Percentiles rank a stretch among this genome's conserved stretches.
These are phyloP conservation scores for Aureoboletus auriporus DNA, from an alignment of 768 basidiomycete species.

Conservation along the genomic window DNA sequence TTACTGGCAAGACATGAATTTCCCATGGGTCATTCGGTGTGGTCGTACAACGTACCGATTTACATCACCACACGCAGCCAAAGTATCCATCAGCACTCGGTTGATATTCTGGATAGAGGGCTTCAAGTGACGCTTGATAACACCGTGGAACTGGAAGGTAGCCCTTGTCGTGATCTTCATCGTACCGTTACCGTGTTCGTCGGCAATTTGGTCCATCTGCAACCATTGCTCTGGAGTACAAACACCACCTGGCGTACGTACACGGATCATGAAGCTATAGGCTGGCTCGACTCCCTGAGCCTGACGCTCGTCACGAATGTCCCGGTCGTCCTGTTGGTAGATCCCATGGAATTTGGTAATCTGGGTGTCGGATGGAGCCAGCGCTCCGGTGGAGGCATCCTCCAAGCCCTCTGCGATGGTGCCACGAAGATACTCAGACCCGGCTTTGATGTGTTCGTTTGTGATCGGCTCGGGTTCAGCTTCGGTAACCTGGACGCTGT, in stretches of 20 bases:
- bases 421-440: slow-evolving; percentile 88
- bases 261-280: slow-evolving; percentile 98
- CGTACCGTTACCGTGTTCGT: slow-evolving; percentile 89
- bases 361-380: slow-evolving; percentile 87
- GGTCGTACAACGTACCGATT: slow-evolving; percentile 57
- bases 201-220: slow-evolving; percentile 92
- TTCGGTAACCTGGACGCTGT: slow-evolving; percentile 81
- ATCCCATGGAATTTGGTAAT: slow-evolving; percentile 98
- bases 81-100: slow-evolving; percentile 82
- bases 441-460: slow-evolving; percentile 99
- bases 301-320: slow-evolving; percentile 95
- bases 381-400: slow-evolving; percentile 84
- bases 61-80: slow-evolving; percentile 98
- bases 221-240: slow-evolving; percentile 92
- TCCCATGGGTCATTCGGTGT: background rate
- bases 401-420: slow-evolving; percentile 91
- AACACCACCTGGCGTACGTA: slow-evolving; percentile 93
- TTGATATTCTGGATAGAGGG: slow-evolving; percentile 97
- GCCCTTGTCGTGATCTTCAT: slow-evolving; percentile 97
- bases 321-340: slow-evolving; percentile 96
- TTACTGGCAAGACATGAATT: slow-evolving; percentile 48
- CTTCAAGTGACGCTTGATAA: slow-evolving; percentile 96
- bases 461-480: slow-evolving; percentile 96
- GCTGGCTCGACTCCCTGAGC: slow-evolving; percentile 92
- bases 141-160: slow-evolving; percentile 99